Percentiles rank a stretch among this genome's conserved stretches.
Conservation (phyloP, 345 rosid species). For the Citropsis articulata region DNA sequence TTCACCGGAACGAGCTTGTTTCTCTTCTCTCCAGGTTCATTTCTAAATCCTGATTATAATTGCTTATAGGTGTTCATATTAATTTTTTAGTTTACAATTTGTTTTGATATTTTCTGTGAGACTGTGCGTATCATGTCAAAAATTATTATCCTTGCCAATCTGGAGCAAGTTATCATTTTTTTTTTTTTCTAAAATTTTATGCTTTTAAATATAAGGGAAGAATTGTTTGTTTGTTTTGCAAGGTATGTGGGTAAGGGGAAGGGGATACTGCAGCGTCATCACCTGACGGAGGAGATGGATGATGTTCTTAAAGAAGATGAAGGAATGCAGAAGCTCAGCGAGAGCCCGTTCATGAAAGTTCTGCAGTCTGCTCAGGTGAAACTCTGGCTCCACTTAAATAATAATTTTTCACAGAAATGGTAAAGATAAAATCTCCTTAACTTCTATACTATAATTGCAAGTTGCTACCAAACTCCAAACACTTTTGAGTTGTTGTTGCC, state of each 20-base stretch:
- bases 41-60: background rate
- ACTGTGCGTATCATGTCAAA: background rate
- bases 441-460: too few relatives aligned
- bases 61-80: background rate
- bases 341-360: constrained; percentile 41
- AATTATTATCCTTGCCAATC: background rate
- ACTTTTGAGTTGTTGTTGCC: too few relatives aligned
- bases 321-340: constrained; percentile 34
- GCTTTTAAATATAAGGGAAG: background rate
- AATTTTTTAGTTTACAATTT: background rate
- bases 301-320: constrained; percentile 34
- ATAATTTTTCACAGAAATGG: too few relatives aligned
- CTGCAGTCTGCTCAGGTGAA: constrained; percentile 45
- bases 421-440: too few relatives aligned
- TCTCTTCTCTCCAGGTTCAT: constrained; percentile 55
- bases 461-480: too few relatives aligned
- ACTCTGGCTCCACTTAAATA: too few relatives aligned
- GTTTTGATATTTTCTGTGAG: background rate
- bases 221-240: background rate
- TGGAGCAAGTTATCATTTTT: background rate
- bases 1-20: constrained; percentile 47
- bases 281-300: constrained; percentile 39
- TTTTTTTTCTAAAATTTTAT: background rate
- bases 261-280: constrained; percentile 53
- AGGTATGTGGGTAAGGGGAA: constrained; percentile 50